Conservation (phyloP, 805 yeast species). For the Ogataea thermomethanolica region DNA sequence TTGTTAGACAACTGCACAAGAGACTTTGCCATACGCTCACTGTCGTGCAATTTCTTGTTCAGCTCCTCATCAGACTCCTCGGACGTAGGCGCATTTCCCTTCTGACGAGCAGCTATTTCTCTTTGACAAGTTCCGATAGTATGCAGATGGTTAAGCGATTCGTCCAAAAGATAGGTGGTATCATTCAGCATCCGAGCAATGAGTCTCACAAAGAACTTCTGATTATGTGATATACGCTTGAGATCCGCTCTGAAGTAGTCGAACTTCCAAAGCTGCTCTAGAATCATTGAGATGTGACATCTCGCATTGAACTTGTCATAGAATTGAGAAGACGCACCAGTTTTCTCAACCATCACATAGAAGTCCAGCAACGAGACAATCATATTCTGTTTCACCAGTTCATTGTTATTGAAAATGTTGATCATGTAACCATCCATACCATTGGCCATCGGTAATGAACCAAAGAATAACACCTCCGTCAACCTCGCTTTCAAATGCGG, state of each 20-base stretch:
- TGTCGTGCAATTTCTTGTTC: conserved; percentile 48
- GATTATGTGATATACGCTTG: conserved; percentile 57
- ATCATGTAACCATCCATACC: conserved; percentile 75
- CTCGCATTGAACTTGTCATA: conserved; percentile 94
- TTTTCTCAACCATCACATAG: conserved; percentile 91
- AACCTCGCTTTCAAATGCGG: conserved; percentile 89
- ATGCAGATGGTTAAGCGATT: conserved; percentile 74
- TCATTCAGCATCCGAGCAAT: conserved; percentile 95
- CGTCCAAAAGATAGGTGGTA: conserved; percentile 87
- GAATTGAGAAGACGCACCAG: conserved; percentile 92
- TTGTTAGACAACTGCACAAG: conserved; percentile 80
- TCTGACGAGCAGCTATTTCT: conserved; percentile 53
- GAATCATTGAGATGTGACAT: conserved; percentile 76
- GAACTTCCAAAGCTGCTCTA: conserved; percentile 80
- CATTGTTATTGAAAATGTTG: conserved; percentile 59
- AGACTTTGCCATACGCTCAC: conserved; percentile 77
- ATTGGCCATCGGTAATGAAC: conserved; percentile 53
- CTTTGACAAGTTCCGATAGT: conserved; percentile 73
- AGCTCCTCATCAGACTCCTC: conserved; percentile 64
- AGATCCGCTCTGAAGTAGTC: conserved; percentile 67
- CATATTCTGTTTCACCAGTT: conserved; percentile 59
- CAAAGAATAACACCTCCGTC: conserved; percentile 75
- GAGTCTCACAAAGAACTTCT: conserved; percentile 85
- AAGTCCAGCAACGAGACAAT: conserved; percentile 83
- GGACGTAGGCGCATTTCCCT: conserved; percentile 29